phyloP scores from a whole-genome alignment of 208 protist species.

The Leptomonas seymouri region DNA sequence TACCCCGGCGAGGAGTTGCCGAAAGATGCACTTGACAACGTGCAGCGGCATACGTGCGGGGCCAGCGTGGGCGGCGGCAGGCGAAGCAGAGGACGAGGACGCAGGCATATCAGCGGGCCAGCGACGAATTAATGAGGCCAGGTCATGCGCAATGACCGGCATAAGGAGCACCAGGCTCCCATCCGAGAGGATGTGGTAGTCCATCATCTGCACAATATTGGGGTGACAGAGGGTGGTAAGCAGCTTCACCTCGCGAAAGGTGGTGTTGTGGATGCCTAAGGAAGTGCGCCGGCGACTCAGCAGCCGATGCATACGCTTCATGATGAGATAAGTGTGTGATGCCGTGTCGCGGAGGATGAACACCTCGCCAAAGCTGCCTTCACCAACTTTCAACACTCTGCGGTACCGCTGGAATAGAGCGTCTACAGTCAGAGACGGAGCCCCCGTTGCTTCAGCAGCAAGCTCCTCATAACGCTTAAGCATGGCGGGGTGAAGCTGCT shows the following conservation, averaged over 20 bases:
- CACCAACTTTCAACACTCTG: conserved; percentile 77
- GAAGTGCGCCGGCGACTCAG: conserved; percentile 52
- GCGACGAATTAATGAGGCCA: conserved; percentile 63
- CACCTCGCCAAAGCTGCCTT: conserved; percentile 88
- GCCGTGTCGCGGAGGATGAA: conserved; percentile 85
- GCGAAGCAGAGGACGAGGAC: conserved; percentile 8
- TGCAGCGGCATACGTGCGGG: conserved; percentile 66
- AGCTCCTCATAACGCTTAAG: conserved; percentile 24
- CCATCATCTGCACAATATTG: conserved; percentile 68
- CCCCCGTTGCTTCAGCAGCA: neutral
- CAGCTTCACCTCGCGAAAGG: conserved; percentile 74
- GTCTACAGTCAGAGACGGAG: conserved; percentile 11
- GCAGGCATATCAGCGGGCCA: conserved; percentile 32
- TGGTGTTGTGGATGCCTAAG: conserved; percentile 74
- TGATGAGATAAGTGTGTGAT: conserved; percentile 67
- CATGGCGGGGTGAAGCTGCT: conserved; percentile 26
- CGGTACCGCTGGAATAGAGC: conserved; percentile 60
- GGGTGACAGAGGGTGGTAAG: conserved; percentile 70
- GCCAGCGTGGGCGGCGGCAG: neutral
- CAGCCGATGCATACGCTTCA: conserved; percentile 82
- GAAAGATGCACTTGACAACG: conserved; percentile 82
- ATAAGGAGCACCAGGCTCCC: conserved; percentile 74
- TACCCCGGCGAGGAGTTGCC: conserved; percentile 75
- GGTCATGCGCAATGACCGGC: conserved; percentile 78
- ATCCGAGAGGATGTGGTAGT: conserved; percentile 75